Percentiles rank a stretch among this genome's conserved stretches.
These are phyloP conservation scores for Myxozyma vanderwaltii DNA, from an alignment of 805 yeast genomes.

Conservation along the genomic window DNA sequence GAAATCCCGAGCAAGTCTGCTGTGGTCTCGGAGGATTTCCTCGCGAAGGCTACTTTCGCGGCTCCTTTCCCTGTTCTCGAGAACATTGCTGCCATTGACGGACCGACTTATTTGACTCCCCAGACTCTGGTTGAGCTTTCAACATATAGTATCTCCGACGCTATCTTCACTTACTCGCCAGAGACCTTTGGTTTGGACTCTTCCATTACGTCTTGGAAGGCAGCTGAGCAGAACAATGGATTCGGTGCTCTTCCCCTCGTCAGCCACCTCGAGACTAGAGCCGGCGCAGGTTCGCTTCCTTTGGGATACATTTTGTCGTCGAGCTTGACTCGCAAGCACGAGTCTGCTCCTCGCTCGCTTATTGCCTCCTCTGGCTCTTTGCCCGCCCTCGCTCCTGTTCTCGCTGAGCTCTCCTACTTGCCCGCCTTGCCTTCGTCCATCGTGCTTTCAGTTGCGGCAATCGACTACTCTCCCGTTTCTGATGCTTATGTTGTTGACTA, in stretches of 20 bases:
- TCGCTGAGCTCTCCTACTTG: conserved; percentile 45
- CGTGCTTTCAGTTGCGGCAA: conserved; percentile 72
- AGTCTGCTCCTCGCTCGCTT: conserved; percentile 46
- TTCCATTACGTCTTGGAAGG: conserved; percentile 63
- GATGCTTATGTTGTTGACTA: conserved; percentile 65
- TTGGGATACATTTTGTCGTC: conserved; percentile 61
- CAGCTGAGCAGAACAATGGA: conserved; percentile 53
- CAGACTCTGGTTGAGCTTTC: conserved; percentile 34
- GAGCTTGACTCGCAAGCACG: conserved; percentile 18
- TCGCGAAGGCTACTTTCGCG: conserved; percentile 10
- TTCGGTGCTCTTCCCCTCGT: conserved; percentile 62
- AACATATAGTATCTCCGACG: conserved; percentile 41
- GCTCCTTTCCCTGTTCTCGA: conserved; percentile 26
- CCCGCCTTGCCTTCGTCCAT: conserved; percentile 54
- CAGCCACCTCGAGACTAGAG: conserved; percentile 63
- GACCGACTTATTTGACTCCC: conserved; percentile 27
- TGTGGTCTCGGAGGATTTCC: conserved; percentile 1
- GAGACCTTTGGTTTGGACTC: conserved; percentile 61
- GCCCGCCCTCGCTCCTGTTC: conserved; percentile 64
- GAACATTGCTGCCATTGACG: conserved; percentile 21
- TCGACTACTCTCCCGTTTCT: conserved; percentile 60
- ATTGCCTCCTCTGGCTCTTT: conserved; percentile 70
- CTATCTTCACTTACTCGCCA: conserved; percentile 68
- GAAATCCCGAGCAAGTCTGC: conserved; percentile 4
- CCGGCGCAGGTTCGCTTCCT: conserved; percentile 80